These are phyloP conservation scores for Eruca vesicaria DNA, from an alignment of 441 rosid genomes.

Conservation along the genomic window DNA sequence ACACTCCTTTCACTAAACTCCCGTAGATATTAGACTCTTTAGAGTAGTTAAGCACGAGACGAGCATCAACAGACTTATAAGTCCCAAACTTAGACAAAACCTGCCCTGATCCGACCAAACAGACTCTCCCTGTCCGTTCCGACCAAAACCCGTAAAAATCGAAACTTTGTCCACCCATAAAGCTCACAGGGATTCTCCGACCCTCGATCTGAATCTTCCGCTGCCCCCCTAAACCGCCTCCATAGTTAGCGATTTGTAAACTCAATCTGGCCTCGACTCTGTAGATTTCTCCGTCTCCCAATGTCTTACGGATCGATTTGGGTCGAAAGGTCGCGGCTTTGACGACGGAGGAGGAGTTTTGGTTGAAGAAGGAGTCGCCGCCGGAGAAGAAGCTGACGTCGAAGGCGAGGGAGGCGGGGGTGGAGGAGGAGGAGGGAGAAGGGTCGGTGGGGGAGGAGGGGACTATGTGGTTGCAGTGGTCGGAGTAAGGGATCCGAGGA, in stretches of 20 bases:
- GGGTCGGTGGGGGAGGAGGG: conserved; percentile 42
- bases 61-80: conserved; percentile 38
- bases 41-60: conserved; percentile 65
- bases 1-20: conserved; percentile 58
- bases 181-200: conserved; percentile 36
- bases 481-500: conserved; percentile 39
- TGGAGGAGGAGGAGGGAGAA: conserved; percentile 16
- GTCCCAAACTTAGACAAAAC: conserved; percentile 32
- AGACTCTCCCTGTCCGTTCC: conserved; percentile 60
- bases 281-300: conserved; percentile 33
- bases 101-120: conserved; percentile 82
- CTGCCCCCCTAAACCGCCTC: conserved; percentile 38
- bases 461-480: conserved; percentile 50
- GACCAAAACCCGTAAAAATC: conserved; percentile 71
- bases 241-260: conserved; percentile 32
- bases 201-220: conserved; percentile 50
- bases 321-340: conserved; percentile 36
- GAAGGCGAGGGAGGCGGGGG: conserved; percentile 11
- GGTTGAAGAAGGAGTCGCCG: conserved; percentile 43
- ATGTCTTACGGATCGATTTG: conserved; percentile 27
- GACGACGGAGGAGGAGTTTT: conserved; percentile 13
- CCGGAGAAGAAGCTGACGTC: conserved; percentile 52
- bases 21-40: conserved; percentile 45
- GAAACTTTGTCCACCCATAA: conserved; percentile 37
- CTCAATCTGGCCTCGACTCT: conserved; percentile 48